Base-by-base conservation (phyloP, 805 yeast genomes). In the Clavispora carvajalis region DNA sequence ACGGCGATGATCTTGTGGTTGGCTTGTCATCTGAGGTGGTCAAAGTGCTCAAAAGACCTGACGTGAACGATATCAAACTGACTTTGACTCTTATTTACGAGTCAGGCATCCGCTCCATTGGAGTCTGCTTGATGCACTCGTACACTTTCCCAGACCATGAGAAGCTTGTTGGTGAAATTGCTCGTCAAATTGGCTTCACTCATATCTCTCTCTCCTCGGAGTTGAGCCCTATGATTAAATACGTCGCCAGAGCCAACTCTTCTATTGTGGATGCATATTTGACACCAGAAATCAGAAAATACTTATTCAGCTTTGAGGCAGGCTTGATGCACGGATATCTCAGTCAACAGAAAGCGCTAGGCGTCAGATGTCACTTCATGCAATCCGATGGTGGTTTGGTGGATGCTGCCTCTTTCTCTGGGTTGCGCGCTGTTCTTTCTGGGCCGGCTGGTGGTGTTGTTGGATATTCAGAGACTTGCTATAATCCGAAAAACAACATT, bases 391-490 rank as follows among this genome's bases (percentile, higher is more conserved):
- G 98, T 43, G 98, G 98, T 2, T 73, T 91, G 44, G 89, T 90
- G 17, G 88, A 88, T 41, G 89, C 93, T 54, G 69, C 78, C 17
- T 74, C 77, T 36, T 91, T 91, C 58, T 82, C 96, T 0, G 98
- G 98, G 2, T 67, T 91, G 26, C 75, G 80, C 51, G 95, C 98
- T 3, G 85, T 91, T 36, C 63, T 91, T 25, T 87, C 96, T 1
- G 98, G 98, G 2, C 98, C 98, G 3, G 98, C 98, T 8, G 98
- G 98, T 28, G 98, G 98, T 37, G 95, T 91, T 43, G 96, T 91
- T 24, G 98, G 98, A 0, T 86, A 80, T 52, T 86, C 96, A 0
- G 74, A 78, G 38, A 90, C 98, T 0, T 85, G 95, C 46, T 87
- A 46, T 44, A 54, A 59, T 41, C 46, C 57, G 9, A 49, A 48